These are phyloP conservation scores for Colletotrichum agaves DNA, from an alignment of 2,329 filamentous ascomycete species.

Conservation along the genomic window DNA sequence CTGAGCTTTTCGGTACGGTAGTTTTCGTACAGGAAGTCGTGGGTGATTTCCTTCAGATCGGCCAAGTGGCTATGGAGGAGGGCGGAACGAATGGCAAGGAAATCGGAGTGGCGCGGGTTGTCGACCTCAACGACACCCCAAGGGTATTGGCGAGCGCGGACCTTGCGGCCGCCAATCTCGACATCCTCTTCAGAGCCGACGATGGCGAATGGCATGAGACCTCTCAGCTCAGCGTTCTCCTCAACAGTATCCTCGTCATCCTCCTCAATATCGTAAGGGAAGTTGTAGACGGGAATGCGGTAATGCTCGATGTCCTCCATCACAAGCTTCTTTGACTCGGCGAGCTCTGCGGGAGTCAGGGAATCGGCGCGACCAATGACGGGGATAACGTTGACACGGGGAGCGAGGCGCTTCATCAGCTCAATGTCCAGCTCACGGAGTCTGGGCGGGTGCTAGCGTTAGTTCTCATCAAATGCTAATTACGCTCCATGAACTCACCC, in stretches of 20 bases:
- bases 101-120: slow-evolving; percentile 98
- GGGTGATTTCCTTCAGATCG: slow-evolving; percentile 98
- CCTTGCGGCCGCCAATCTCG: slow-evolving; percentile 91
- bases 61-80: slow-evolving; percentile 97
- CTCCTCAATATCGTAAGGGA: slow-evolving; percentile 99
- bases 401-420: slow-evolving; percentile 98
- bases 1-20: slow-evolving; percentile 99
- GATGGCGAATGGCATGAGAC: slow-evolving; percentile 98
- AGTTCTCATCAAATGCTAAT: neutral
- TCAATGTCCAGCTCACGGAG: slow-evolving; percentile 99
- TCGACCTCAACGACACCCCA: slow-evolving; percentile 99
- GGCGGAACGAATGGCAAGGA: slow-evolving; percentile 95
- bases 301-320: slow-evolving; percentile 99
- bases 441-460: slow-evolving; percentile 56
- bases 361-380: slow-evolving; percentile 99
- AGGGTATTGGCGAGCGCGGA: slow-evolving; percentile 95
- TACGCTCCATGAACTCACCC: slow-evolving; percentile 65
- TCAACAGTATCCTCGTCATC: slow-evolving; percentile 99
- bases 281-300: slow-evolving; percentile 99
- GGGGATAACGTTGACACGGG: slow-evolving; percentile 97
- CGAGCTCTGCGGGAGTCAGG: slow-evolving; percentile 93
- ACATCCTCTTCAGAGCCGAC: slow-evolving; percentile 96
- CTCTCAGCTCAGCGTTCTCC: slow-evolving; percentile 97
- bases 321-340: slow-evolving; percentile 99
- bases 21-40: slow-evolving; percentile 99